phyloP scores from a whole-genome alignment of 306 rosid species.

The Malus domestica region ASM211411v1 NC_041793.1:41560501-41561000 shows the following conservation, averaged over 20 bases:
- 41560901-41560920: slow-evolving; percentile 68
- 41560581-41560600: not conserved
- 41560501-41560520: not conserved
- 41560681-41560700: slow-evolving; percentile 70
- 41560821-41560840: slow-evolving; percentile 39
- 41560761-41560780: slow-evolving; percentile 52
- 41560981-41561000: slow-evolving; percentile 76
- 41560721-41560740: slow-evolving; percentile 87
- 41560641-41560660: slow-evolving; percentile 68
- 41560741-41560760: slow-evolving; percentile 69
- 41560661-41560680: slow-evolving; percentile 75
- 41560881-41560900: slow-evolving; percentile 65
- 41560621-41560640: slow-evolving; percentile 47
- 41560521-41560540: not conserved
- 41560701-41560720: slow-evolving; percentile 81
- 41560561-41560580: not conserved
- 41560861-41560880: slow-evolving; percentile 1
- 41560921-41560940: slow-evolving; percentile 82
- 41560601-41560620: slow-evolving; percentile 4
- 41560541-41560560: not conserved
- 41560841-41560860: not conserved
- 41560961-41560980: slow-evolving; percentile 92
- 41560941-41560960: slow-evolving; percentile 98
- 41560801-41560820: slow-evolving; percentile 78
- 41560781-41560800: slow-evolving; percentile 81